Evolutionary conservation across 1,139 yeast species (phyloP).

Genomic region (Blastobotrys aristatus): DNA sequence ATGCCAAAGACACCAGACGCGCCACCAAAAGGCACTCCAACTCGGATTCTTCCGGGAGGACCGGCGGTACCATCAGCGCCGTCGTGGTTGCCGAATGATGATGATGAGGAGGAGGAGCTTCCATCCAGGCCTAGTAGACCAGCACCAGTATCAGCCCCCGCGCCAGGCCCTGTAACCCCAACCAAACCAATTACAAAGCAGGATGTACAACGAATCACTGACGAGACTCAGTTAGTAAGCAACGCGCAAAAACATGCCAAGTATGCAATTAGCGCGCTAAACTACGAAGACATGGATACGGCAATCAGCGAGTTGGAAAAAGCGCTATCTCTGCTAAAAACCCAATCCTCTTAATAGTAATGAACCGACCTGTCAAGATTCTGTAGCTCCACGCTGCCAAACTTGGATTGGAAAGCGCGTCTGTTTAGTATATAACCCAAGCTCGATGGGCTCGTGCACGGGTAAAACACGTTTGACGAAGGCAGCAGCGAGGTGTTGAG

Average conservation of each 20-base stretch:
- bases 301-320: slow-evolving; percentile 68
- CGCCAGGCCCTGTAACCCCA: slow-evolving; percentile 16
- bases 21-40: slow-evolving; percentile 12
- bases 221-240: slow-evolving; percentile 56
- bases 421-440: neutral
- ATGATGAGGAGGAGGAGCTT: neutral
- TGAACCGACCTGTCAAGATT: neutral
- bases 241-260: slow-evolving; percentile 81
- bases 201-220: slow-evolving; percentile 48
- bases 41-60: slow-evolving; percentile 13
- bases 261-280: slow-evolving; percentile 89
- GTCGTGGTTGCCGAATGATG: slow-evolving; percentile 10
- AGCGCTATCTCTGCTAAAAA: slow-evolving; percentile 47
- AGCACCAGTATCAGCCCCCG: slow-evolving; percentile 14
- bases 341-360: slow-evolving; percentile 2
- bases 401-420: neutral
- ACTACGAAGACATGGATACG: slow-evolving; percentile 80
- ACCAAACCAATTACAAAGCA: slow-evolving; percentile 37
- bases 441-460: neutral
- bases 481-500: neutral
- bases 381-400: neutral
- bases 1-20: slow-evolving; percentile 19
- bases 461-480: neutral
- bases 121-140: slow-evolving; percentile 18
- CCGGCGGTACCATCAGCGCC: slow-evolving; percentile 19